phyloP scores from a whole-genome alignment of 371 early-diverging fungal species.

The Saksenaea vasiformis region DNA sequence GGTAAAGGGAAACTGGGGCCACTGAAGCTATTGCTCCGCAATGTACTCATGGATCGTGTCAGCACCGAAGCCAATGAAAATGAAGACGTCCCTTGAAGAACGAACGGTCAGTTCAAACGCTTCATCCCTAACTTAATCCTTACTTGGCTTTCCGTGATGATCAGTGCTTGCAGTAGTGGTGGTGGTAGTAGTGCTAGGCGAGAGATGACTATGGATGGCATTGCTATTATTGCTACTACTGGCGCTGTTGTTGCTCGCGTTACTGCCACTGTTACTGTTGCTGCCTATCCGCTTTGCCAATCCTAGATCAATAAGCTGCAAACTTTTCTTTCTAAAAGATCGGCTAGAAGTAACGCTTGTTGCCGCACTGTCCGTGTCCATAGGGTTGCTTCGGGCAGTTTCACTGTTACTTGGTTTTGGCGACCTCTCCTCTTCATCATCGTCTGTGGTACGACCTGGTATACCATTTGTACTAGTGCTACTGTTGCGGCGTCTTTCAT shows the following conservation, averaged over 20 bases:
- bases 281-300: slow-evolving; percentile 20
- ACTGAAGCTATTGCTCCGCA: slow-evolving; percentile 3
- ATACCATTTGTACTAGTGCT: neutral
- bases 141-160: too few relatives aligned
- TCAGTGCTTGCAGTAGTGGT: neutral
- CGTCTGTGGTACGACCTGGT: neutral
- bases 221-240: too few relatives aligned
- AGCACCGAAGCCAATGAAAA: neutral
- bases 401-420: slow-evolving; percentile 17
- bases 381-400: slow-evolving; percentile 10
- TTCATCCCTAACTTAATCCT: too few relatives aligned
- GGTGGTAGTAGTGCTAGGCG: neutral
- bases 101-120: too few relatives aligned
- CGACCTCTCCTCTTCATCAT: neutral
- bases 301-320: slow-evolving; percentile 21
- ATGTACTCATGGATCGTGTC: neutral
- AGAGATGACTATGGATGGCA: neutral
- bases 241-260: too few relatives aligned
- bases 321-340: slow-evolving; percentile 21
- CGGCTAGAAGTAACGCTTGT: neutral
- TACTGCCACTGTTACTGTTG: neutral
- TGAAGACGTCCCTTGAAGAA: neutral
- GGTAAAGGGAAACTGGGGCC: neutral
- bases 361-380: neutral
- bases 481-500: neutral